These are phyloP conservation scores for Chytriomyces sp. DNA, from an alignment of 192 early-diverging fungal genomes.

Conservation along the genomic window DNA sequence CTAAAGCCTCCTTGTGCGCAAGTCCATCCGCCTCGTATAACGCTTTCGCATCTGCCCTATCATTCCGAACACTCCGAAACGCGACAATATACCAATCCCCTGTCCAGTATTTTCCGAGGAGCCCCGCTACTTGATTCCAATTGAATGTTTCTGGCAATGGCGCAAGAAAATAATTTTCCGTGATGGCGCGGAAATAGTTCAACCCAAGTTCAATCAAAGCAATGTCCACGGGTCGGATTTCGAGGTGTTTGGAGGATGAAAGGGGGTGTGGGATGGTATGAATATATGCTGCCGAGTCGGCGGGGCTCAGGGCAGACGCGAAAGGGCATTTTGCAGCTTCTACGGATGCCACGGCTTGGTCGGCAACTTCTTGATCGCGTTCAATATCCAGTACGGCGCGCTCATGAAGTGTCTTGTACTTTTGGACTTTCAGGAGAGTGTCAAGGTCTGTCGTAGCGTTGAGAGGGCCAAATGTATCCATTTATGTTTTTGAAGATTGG, in stretches of 20 bases:
- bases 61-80: conserved; percentile 47
- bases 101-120: conserved; percentile 28
- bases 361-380: background rate
- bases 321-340: background rate
- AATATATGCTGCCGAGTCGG: background rate
- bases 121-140: conserved; percentile 45
- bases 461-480: background rate
- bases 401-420: background rate
- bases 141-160: conserved; percentile 36
- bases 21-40: conserved; percentile 51
- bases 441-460: conserved; percentile 3
- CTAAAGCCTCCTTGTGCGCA: conserved; percentile 52
- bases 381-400: background rate
- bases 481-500: too few species aligned
- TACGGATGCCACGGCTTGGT: background rate
- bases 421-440: conserved; percentile 1
- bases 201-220: conserved; percentile 29
- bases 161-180: conserved; percentile 32
- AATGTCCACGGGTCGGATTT: conserved; percentile 36
- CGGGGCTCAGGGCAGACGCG: background rate
- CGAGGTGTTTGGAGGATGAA: background rate
- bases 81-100: conserved; percentile 55
- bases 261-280: background rate
- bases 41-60: conserved; percentile 35
- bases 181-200: conserved; percentile 27